phyloP scores from a whole-genome alignment of 345 rosid genomes.

The Erodium maritimum region DNA sequence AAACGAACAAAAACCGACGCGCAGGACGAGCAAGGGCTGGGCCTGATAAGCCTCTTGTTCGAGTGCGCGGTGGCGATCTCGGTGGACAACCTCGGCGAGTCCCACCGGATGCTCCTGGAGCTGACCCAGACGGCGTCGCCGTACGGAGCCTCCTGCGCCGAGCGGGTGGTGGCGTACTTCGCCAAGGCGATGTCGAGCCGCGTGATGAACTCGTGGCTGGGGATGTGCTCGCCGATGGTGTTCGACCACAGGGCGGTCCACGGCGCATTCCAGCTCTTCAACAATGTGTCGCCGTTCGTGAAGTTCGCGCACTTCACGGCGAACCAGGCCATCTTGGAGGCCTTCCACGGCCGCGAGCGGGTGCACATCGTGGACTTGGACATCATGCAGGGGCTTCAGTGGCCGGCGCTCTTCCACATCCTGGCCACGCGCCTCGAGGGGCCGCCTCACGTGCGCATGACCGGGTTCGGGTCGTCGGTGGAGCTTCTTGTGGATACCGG shows the following conservation, averaged over 20 bases:
- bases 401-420: constrained; percentile 72
- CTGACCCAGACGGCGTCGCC: constrained; percentile 64
- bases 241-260: constrained; percentile 24
- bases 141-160: constrained; percentile 46
- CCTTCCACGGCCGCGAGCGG: constrained; percentile 33
- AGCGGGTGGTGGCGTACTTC: constrained; percentile 59
- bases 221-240: constrained; percentile 44
- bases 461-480: constrained; percentile 46
- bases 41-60: constrained; percentile 33
- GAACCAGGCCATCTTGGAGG: constrained; percentile 65
- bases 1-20: constrained; percentile 14
- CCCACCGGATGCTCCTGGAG: constrained; percentile 51
- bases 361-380: constrained; percentile 64
- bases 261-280: constrained; percentile 40
- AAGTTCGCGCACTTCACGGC: constrained; percentile 67
- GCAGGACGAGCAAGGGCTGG: constrained; percentile 33
- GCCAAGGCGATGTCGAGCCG: constrained; percentile 56
- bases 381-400: constrained; percentile 65
- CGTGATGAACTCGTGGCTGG: constrained; percentile 58
- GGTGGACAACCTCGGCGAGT: constrained; percentile 52
- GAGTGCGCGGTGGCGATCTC: constrained; percentile 63
- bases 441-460: constrained; percentile 45
- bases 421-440: constrained; percentile 49
- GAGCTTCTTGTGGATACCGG: constrained; percentile 47
- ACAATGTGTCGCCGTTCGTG: constrained; percentile 50